Evolutionary conservation across 2,329 filamentous ascomycete genomes (phyloP).

Genomic region (Alternaria panax): DNA sequence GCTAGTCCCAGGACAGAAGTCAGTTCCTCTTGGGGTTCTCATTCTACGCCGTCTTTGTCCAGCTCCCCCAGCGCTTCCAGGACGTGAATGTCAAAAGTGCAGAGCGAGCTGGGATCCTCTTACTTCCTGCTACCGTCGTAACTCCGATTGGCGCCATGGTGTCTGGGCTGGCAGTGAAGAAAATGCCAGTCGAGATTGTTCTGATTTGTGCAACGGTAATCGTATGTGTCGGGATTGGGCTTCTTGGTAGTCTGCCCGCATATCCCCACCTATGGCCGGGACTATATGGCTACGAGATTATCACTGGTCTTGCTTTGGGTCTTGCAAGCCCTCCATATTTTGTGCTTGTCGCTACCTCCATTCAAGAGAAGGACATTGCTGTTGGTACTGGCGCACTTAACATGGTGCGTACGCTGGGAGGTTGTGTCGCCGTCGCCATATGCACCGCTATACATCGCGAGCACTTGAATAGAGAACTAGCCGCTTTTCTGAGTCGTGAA

Average conservation of each 20-base stretch:
- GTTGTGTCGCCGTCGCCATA: constrained; percentile 42
- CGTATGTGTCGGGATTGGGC: constrained; percentile 34
- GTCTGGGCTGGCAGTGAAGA: constrained; percentile 29
- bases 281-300: constrained; percentile 40
- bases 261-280: constrained; percentile 24
- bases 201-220: constrained; percentile 29
- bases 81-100: constrained; percentile 41
- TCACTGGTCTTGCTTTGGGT: constrained; percentile 39
- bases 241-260: constrained; percentile 37
- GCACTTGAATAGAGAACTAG: constrained; percentile 21
- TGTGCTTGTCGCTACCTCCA: constrained; percentile 32
- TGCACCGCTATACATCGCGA: constrained; percentile 41
- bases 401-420: constrained; percentile 44
- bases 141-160: constrained; percentile 40
- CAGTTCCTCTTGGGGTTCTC: constrained; percentile 41
- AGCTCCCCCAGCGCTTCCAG: constrained; percentile 46
- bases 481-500: constrained; percentile 27
- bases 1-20: constrained; percentile 16
- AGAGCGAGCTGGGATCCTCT: constrained; percentile 40
- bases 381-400: constrained; percentile 42
- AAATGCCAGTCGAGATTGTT: constrained; percentile 29
- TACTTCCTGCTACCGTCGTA: constrained; percentile 37
- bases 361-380: constrained; percentile 35
- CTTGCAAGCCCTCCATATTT: constrained; percentile 38
- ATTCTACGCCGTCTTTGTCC: constrained; percentile 39